A percentile compares a stretch with the other conserved stretches of the same genome.
Conservation (phyloP, 2,329 filamentous ascomycete species). For the Phyllosticta capitalensis region DNA sequence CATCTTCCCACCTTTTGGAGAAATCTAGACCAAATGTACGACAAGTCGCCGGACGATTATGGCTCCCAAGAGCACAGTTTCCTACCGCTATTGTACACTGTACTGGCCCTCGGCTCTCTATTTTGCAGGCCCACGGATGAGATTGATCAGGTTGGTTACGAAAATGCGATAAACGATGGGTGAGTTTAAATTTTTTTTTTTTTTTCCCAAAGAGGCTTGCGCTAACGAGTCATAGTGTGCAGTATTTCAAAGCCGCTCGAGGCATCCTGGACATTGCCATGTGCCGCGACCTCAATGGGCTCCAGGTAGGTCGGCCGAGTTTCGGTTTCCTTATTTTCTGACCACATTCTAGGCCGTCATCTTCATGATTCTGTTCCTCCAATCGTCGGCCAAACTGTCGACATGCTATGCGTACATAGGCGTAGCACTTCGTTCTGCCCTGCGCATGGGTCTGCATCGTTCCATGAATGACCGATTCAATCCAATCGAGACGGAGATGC, state of each 20-base stretch:
- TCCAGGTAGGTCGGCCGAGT: slow-evolving; percentile 23
- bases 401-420: slow-evolving; percentile 46
- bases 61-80: slow-evolving; percentile 38
- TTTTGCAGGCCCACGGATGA: slow-evolving; percentile 34
- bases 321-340: not conserved
- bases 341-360: slow-evolving; percentile 30
- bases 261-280: slow-evolving; percentile 44
- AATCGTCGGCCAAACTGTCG: slow-evolving; percentile 42
- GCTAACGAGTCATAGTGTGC: slow-evolving; percentile 26
- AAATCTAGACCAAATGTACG: slow-evolving; percentile 69
- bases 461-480: slow-evolving; percentile 37
- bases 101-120: slow-evolving; percentile 38
- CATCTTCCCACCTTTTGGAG: slow-evolving; percentile 75
- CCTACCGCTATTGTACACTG: slow-evolving; percentile 39
- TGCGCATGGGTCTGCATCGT: slow-evolving; percentile 44
- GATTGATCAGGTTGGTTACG: slow-evolving; percentile 33
- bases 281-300: slow-evolving; percentile 39
- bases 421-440: slow-evolving; percentile 40
- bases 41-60: slow-evolving; percentile 44
- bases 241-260: slow-evolving; percentile 40
- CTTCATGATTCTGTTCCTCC: slow-evolving; percentile 45
- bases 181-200: slow-evolving; percentile 16
- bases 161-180: slow-evolving; percentile 39
- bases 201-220: no score
- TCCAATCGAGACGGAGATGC: slow-evolving; percentile 39